Base-by-base conservation (phyloP, 306 rosid species). In the Ochetophila trinervis region DNA sequence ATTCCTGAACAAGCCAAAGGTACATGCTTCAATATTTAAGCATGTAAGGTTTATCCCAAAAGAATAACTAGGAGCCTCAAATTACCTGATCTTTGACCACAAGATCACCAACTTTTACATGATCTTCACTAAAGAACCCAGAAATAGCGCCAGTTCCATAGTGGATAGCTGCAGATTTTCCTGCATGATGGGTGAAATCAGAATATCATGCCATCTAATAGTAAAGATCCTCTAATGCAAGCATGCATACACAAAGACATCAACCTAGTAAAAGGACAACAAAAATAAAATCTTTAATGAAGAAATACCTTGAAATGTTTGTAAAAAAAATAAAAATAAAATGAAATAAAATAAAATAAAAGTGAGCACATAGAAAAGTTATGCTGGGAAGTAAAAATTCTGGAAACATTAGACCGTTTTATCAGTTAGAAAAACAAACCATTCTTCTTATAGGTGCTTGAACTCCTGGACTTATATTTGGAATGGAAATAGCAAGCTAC, bases 111-210 rank as follows among this genome's bases (percentile, higher is more conserved):
- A 83, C 74, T 55, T 66, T 67, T 9, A 83, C 76, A 74, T 77
- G 67, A 32, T 83, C 88, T 70, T 77, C 59, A 68, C 88, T 83
- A 13, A 83, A 80, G 76, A 62, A 80, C 52, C 88, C 85, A 36
- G 88, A 70, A 63, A 83, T 80, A 51, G 85, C 82, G 3, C 88
- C 88, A 50, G 88, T 83, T 60, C 88, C 88, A 67, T 83, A 80
- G 2, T 71, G 79, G 74, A 83, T 83, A 3, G 63, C 77, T 12
- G 88, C 88, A 70, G 76, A 44, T 62, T 79, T 80, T 24, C 88
- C 88, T 83, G 62, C 67, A 72, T 15, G 19, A 71, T 18, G 59
- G 27, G 42, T 40, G 11, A 54, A 65, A 60, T 15, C 74, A 58
- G n/a, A 56, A 58, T 6, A 64, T 17, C 27, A n/a, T 44, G 44